phyloP scores from a whole-genome alignment of 2,329 filamentous ascomycete genomes.

The Colletotrichum salicis region DNA sequence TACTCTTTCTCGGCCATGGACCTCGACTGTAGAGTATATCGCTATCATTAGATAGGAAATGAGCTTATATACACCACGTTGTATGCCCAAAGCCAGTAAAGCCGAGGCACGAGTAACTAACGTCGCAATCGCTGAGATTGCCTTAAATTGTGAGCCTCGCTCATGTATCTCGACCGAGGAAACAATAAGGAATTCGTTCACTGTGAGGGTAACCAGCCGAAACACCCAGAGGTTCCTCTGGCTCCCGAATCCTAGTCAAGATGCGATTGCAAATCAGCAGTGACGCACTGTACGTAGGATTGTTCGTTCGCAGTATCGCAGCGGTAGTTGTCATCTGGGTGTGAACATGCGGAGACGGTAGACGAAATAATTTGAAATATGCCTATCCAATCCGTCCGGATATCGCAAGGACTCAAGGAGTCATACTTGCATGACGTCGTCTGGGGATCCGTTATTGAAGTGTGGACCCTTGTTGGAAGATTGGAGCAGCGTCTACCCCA shows the following conservation, averaged over 20 bases:
- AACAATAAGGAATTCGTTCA: too few relatives aligned
- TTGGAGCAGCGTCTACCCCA: constrained; percentile 30
- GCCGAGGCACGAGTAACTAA: not conserved
- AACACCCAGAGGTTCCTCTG: too few relatives aligned
- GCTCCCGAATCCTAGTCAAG: too few relatives aligned
- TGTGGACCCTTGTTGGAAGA: constrained; percentile 8
- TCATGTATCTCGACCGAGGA: too few relatives aligned
- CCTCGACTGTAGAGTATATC: not conserved
- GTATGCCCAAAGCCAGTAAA: too few relatives aligned
- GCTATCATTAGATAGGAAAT: not conserved
- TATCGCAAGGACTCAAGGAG: not conserved
- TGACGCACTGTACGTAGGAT: too few relatives aligned
- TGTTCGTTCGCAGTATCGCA: too few relatives aligned
- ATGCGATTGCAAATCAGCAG: too few relatives aligned
- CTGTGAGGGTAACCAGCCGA: too few relatives aligned
- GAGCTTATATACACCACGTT: not conserved
- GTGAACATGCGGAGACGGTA: not conserved
- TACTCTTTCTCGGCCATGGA: not conserved
- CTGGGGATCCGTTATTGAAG: constrained; percentile 25
- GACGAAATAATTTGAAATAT: not conserved
- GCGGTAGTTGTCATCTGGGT: not conserved
- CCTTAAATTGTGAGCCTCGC: too few relatives aligned
- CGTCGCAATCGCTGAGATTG: too few relatives aligned
- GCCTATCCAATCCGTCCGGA: too few relatives aligned
- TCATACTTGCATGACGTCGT: constrained; percentile 35